A percentile compares a stretch with the other conserved stretches of the same genome.
Conservation (phyloP, 2,329 filamentous ascomycete genomes). For the Scedosporium boydii region DNA sequence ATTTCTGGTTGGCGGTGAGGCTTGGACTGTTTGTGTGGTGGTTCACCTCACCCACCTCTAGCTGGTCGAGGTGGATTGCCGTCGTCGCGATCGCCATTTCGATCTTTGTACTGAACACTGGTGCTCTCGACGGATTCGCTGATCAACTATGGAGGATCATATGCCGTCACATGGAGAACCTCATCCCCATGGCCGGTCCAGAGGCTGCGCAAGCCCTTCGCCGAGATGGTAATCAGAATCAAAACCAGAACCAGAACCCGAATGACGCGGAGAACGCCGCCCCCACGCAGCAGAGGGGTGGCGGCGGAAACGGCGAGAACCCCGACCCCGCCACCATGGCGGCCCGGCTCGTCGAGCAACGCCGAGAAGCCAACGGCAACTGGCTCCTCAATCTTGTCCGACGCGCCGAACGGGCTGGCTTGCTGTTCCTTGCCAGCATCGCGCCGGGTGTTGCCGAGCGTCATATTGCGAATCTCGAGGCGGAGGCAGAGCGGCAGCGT, state of each 20-base stretch:
- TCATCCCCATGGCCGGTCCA: conserved; percentile 43
- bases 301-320: background rate
- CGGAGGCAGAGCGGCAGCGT: conserved; percentile 36
- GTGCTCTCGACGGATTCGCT: conserved; percentile 44
- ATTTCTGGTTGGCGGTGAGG: conserved; percentile 51
- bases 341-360: conserved; percentile 41
- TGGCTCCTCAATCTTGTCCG: conserved; percentile 42
- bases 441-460: conserved; percentile 56
- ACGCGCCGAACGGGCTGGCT: conserved; percentile 47
- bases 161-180: conserved; percentile 47
- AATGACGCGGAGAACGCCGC: conserved; percentile 15
- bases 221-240: conserved; percentile 14
- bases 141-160: conserved; percentile 48
- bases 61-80: conserved; percentile 49
- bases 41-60: conserved; percentile 48
- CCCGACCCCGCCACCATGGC: conserved; percentile 35
- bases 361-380: conserved; percentile 32
- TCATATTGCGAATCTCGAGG: conserved; percentile 51
- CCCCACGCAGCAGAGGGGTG: conserved; percentile 9
- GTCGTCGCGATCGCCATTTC: conserved; percentile 43
- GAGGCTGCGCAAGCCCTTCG: conserved; percentile 19
- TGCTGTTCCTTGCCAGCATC: conserved; percentile 57
- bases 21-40: conserved; percentile 54
- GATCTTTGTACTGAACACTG: conserved; percentile 51
- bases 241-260: conserved; percentile 19